Conservation (phyloP, 2,329 filamentous ascomycete species). For the Ampelomyces quisqualis region DNA sequence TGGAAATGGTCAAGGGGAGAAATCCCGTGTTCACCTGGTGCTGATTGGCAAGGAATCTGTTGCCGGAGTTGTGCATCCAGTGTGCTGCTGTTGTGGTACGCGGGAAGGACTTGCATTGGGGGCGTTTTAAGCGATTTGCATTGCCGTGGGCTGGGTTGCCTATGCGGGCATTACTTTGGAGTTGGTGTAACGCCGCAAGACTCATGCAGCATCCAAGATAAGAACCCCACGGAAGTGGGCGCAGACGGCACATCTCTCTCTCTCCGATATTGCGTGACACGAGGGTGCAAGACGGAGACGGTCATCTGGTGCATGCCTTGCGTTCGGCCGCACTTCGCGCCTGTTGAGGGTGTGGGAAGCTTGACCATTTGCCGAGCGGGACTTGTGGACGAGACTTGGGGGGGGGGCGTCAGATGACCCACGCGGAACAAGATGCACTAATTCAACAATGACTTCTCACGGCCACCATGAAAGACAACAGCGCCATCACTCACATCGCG, state of each 20-base stretch:
- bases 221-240: neutral
- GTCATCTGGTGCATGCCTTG: conserved; percentile 2
- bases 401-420: conserved; percentile 31
- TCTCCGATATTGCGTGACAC: neutral
- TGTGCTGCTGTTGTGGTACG: conserved; percentile 1
- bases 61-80: conserved; percentile 7
- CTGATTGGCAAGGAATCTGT: conserved; percentile 46
- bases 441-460: conserved; percentile 20
- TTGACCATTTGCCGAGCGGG: conserved; percentile 9
- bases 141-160: conserved; percentile 7
- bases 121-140: conserved; percentile 9
- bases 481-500: conserved; percentile 9
- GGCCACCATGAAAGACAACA: conserved; percentile 22
- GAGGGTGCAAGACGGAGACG: neutral
- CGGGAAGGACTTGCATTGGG: conserved; percentile 8
- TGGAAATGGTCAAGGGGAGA: conserved; percentile 92
- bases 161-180: conserved; percentile 9
- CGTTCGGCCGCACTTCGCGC: neutral
- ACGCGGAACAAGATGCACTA: conserved; percentile 17
- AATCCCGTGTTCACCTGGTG: conserved; percentile 99
- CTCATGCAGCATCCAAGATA: conserved; percentile 1
- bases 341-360: neutral
- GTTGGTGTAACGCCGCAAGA: conserved; percentile 1
- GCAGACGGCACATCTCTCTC: neutral
- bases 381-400: conserved; percentile 1